Base-by-base conservation (phyloP, 2,329 filamentous ascomycete species). In the Penicillium sp. region DNA sequence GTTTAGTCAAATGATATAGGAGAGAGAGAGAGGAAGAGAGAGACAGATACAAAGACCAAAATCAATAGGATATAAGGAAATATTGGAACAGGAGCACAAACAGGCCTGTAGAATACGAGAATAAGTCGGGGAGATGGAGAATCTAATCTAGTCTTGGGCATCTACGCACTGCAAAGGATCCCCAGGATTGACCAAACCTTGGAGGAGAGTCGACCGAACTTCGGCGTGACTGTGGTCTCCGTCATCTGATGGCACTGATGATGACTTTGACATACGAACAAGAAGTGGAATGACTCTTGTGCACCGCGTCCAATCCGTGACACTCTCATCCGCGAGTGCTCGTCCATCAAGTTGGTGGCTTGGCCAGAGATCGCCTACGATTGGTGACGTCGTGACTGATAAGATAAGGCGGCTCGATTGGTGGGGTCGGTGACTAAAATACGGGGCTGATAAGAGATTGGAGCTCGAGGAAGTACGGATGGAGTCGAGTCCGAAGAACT, bases 341-440 rank as follows among this genome's bases (percentile, higher is more conserved):
- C 13, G 39, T 29, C 27, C 4, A 11, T n/a, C 27, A 13, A 3
- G 11, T 28, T 11, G 24, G 26, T 35, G 41, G 41, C 13, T 13
- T 37, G 28, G 32, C 13, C 9, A 27, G 35, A 8, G 35, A 34
- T 39, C 18, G 39, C n/a, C 29, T 39, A 34, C 39, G 41, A 51
- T 49, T 51, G 48, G 47, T 54, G 51, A 49, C 54, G 54, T 56
- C 45, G 50, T 42, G 32, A 26, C 33, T 55, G 63, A 65, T 64
- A 65, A 66, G 62, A 66, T 61, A 62, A 56, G 47, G 38, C 4
- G 12, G 42, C 36, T 37, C 43, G 39, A 52, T 58, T 61, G 56
- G 62, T 61, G 46, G 55, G 48, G 43, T 40, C 36, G 32, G 48
- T 59, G 60, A 62, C 57, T 59, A 59, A 60, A 45, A 45, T 44